These are phyloP conservation scores for Rhynchospora pubera DNA, from an alignment of 176 grass and related monocot genomes.

Conservation along the genomic window DNA sequence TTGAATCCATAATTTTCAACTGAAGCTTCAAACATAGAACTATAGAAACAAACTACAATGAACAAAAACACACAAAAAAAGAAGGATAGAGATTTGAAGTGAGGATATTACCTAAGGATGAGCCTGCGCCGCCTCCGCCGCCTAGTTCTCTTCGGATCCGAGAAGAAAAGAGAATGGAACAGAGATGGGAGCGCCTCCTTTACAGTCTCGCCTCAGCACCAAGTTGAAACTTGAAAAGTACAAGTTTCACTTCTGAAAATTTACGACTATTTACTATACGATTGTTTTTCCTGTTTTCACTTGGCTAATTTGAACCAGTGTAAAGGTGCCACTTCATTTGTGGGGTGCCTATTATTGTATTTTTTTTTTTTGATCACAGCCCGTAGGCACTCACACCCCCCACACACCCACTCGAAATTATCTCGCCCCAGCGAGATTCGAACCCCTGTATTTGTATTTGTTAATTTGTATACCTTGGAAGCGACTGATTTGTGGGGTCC, in stretches of 20 bases:
- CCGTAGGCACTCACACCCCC: no score
- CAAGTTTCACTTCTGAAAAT: not conserved
- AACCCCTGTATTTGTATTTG: no score
- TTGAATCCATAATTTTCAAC: not conserved
- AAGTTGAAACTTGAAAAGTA: not conserved
- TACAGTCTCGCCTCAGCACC: not conserved
- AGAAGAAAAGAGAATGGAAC: not conserved
- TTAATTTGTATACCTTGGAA: not conserved
- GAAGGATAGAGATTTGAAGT: not conserved
- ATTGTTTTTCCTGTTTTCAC: not conserved
- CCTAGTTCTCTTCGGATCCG: not conserved
- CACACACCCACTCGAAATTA: no score
- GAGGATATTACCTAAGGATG: not conserved
- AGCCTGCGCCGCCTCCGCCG: not conserved
- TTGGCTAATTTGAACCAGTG: not conserved
- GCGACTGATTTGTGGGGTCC: not conserved
- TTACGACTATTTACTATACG: not conserved
- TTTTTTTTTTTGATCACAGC: no score
- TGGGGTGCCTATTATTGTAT: no score
- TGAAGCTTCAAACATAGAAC: not conserved
- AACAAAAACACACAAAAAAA: no score
- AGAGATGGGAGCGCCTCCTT: constrained; percentile 2
- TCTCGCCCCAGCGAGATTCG: no score
- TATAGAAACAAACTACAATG: not conserved
- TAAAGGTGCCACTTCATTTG: not conserved